Percentiles rank a stretch among this genome's conserved stretches.
phyloP scores from a whole-genome alignment of 1,284 basidiomycete species.

The Coniferiporia sulphurascens region DNA sequence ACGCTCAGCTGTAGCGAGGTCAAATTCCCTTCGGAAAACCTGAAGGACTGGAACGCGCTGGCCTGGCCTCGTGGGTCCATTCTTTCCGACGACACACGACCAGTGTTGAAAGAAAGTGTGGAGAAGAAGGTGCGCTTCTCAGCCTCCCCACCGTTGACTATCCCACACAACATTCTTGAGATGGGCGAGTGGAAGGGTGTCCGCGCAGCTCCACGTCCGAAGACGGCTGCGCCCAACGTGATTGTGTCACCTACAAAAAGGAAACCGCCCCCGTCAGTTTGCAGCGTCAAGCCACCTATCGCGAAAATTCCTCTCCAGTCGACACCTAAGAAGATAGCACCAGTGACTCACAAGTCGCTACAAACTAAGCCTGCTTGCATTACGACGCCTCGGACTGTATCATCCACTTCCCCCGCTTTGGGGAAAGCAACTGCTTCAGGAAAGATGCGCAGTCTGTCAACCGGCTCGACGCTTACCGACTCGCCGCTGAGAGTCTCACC shows the following conservation, averaged over 20 bases:
- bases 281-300: background rate
- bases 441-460: background rate
- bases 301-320: background rate
- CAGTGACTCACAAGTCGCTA: background rate
- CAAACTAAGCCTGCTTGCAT: background rate
- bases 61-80: constrained; percentile 6
- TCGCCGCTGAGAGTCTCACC: background rate
- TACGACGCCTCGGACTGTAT: background rate
- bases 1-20: background rate
- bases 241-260: background rate
- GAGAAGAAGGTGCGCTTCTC: constrained; percentile 18
- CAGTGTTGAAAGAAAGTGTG: background rate
- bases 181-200: background rate
- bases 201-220: background rate
- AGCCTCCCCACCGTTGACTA: background rate
- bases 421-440: background rate
- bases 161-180: constrained; percentile 1
- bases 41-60: constrained; percentile 1
- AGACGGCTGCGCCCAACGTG: background rate
- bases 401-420: background rate
- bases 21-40: background rate
- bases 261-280: constrained; percentile 1
- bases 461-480: background rate
- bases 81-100: constrained; percentile 2
- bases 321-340: background rate